Evolutionary conservation across 2,329 filamentous ascomycete species (phyloP).

Genomic region (Penicillium sp.): DNA sequence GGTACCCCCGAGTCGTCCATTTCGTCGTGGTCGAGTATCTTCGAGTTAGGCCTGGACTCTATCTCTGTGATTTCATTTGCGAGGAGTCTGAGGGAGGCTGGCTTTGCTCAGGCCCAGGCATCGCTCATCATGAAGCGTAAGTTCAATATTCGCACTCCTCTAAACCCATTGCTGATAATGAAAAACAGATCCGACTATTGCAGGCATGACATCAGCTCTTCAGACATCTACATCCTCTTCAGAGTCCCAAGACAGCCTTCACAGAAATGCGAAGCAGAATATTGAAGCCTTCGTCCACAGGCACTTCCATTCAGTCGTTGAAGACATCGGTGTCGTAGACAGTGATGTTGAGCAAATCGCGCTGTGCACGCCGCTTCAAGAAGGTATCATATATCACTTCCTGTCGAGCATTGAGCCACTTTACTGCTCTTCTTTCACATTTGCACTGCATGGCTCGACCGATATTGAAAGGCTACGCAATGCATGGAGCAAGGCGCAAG

Average conservation of each 20-base stretch:
- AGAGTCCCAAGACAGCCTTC: constrained; percentile 17
- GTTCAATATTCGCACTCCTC: constrained; percentile 30
- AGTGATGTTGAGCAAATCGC: constrained; percentile 69
- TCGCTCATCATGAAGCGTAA: constrained; percentile 66
- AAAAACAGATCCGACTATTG: constrained; percentile 41
- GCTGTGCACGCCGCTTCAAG: constrained; percentile 82
- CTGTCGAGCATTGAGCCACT: constrained; percentile 57
- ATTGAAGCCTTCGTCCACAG: constrained; percentile 67
- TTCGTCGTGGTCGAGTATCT: constrained; percentile 65
- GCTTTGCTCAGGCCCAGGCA: constrained; percentile 63
- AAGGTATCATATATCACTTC: constrained; percentile 78
- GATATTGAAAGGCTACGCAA: constrained; percentile 52
- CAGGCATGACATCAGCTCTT: constrained; percentile 39
- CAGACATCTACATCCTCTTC: constrained; percentile 8
- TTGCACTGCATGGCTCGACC: constrained; percentile 53
- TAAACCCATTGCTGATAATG: background rate
- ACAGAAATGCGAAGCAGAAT: constrained; percentile 58
- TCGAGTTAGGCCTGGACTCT: constrained; percentile 85
- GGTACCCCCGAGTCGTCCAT: constrained; percentile 49
- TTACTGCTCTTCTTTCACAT: constrained; percentile 77
- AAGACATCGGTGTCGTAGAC: constrained; percentile 53
- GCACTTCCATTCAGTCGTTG: constrained; percentile 56
- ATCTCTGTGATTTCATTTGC: constrained; percentile 77
- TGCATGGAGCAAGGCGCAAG: constrained; percentile 61
- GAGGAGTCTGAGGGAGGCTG: constrained; percentile 62